Percentiles rank a stretch among this genome's conserved stretches.
Evolutionary conservation across 2,329 filamentous ascomycete species (phyloP).

Genomic region (Alternaria gaisen): DNA sequence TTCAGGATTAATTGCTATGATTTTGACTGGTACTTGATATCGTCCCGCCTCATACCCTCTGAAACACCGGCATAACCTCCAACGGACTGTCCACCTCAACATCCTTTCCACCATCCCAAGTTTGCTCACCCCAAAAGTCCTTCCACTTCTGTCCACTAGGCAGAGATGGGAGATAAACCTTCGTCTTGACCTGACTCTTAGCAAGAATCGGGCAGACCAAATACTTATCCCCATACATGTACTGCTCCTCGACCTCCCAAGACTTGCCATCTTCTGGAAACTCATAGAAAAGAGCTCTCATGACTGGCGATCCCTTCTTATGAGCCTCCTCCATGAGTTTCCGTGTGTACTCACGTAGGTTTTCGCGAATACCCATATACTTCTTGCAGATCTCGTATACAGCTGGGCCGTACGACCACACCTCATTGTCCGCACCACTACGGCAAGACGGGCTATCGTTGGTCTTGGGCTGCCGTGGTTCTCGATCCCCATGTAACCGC

Average conservation of each 20-base stretch:
- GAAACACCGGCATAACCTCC: constrained; percentile 60
- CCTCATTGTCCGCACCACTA: constrained; percentile 67
- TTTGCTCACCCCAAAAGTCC: constrained; percentile 46
- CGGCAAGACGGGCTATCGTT: constrained; percentile 50
- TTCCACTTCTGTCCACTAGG: constrained; percentile 54
- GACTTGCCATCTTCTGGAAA: constrained; percentile 64
- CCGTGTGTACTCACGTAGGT: constrained; percentile 66
- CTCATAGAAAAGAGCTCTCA: constrained; percentile 70
- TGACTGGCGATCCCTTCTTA: constrained; percentile 67
- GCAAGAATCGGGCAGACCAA: constrained; percentile 65
- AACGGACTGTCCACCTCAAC: constrained; percentile 57
- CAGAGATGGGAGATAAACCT: constrained; percentile 62
- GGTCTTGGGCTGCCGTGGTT: constrained; percentile 62
- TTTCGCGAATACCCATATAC: constrained; percentile 67
- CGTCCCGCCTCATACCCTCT: constrained; percentile 13
- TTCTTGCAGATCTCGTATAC: constrained; percentile 68
- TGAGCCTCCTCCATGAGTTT: constrained; percentile 68
- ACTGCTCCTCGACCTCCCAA: constrained; percentile 69
- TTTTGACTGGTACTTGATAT: background rate
- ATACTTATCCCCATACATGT: constrained; percentile 70
- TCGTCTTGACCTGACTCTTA: constrained; percentile 55
- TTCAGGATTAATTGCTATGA: background rate
- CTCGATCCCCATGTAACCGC: constrained; percentile 71
- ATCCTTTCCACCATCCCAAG: constrained; percentile 52
- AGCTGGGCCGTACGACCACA: constrained; percentile 71